A percentile compares a stretch with the other conserved stretches of the same genome.
Evolutionary conservation across 306 rosid species (phyloP).

Genomic region (Pterocarpus santalinus): DNA sequence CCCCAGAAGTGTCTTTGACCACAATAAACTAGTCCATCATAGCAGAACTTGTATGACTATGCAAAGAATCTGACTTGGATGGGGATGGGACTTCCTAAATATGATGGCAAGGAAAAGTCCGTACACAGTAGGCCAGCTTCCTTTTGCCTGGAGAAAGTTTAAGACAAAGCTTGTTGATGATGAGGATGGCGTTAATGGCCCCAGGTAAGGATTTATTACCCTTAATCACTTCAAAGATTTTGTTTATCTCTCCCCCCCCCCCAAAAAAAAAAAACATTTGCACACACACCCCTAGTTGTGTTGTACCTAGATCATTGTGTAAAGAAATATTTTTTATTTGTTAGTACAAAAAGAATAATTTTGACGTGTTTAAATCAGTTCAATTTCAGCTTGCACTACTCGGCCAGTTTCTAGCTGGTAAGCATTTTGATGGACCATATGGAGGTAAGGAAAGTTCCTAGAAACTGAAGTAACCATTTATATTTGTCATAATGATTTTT

Average conservation of each 20-base stretch:
- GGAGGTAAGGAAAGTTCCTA: slow-evolving; percentile 69
- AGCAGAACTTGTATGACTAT: slow-evolving; percentile 88
- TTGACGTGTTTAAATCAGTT: slow-evolving; percentile 12
- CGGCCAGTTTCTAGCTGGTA: slow-evolving; percentile 94
- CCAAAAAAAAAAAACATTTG: no score
- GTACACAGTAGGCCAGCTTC: slow-evolving; percentile 97
- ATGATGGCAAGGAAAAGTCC: slow-evolving; percentile 95
- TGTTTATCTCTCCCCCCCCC: no score
- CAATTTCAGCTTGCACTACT: slow-evolving; percentile 79
- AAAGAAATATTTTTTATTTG: no score
- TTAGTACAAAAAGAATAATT: slow-evolving; percentile 10
- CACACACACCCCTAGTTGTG: no score
- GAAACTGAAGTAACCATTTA: slow-evolving; percentile 9
- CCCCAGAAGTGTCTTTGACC: slow-evolving; percentile 92
- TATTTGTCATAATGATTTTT: background rate
- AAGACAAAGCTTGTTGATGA: slow-evolving; percentile 79
- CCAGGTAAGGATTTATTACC: slow-evolving; percentile 68
- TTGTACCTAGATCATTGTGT: background rate
- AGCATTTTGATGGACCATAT: slow-evolving; percentile 87
- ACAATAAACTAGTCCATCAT: slow-evolving; percentile 84
- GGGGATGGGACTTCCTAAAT: slow-evolving; percentile 94
- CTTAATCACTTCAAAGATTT: background rate
- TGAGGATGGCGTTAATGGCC: slow-evolving; percentile 73
- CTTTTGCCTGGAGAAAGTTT: slow-evolving; percentile 90
- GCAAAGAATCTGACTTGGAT: slow-evolving; percentile 87